Conservation (phyloP, 345 rosid genomes). For the Eucalyptus brandiana region DNA sequence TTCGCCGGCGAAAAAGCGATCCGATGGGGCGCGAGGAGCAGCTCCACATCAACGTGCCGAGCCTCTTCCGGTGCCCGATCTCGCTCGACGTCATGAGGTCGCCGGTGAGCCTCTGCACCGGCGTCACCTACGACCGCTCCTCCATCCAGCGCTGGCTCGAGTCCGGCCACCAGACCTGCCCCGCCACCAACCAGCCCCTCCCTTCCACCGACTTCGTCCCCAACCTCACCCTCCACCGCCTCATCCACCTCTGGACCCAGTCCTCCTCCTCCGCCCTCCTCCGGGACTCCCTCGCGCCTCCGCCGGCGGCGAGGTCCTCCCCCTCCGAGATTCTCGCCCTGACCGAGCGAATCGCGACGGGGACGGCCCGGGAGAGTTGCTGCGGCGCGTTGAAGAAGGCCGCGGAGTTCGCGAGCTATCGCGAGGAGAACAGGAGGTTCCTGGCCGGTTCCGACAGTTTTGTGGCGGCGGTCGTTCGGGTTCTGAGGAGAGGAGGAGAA, state of each 20-base stretch:
- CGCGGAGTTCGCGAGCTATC: constrained; percentile 28
- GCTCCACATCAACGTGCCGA: constrained; percentile 26
- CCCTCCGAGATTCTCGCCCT: background rate
- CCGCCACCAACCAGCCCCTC: constrained; percentile 92
- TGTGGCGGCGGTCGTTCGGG: constrained; percentile 29
- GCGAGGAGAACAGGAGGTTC: constrained; percentile 46
- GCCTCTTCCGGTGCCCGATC: constrained; percentile 40
- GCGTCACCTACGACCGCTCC: constrained; percentile 88
- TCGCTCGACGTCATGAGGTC: constrained; percentile 89
- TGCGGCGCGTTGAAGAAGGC: constrained; percentile 10
- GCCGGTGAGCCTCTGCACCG: constrained; percentile 92
- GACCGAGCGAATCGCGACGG: background rate
- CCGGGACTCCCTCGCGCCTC: background rate
- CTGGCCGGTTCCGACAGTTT: constrained; percentile 35
- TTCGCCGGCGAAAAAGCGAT: background rate
- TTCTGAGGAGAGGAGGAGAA: background rate
- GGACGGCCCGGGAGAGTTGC: background rate
- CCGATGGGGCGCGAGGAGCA: constrained; percentile 22
- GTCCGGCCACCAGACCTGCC: constrained; percentile 81
- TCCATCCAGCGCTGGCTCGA: constrained; percentile 88
- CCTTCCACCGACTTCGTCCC: constrained; percentile 64
- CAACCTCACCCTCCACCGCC: constrained; percentile 71
- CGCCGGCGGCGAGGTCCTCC: constrained; percentile 4
- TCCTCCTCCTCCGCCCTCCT: constrained; percentile 37
- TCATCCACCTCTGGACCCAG: constrained; percentile 55